Base-by-base conservation (phyloP, 2,329 filamentous ascomycete genomes). In the Trichophyton verrucosum region DNA sequence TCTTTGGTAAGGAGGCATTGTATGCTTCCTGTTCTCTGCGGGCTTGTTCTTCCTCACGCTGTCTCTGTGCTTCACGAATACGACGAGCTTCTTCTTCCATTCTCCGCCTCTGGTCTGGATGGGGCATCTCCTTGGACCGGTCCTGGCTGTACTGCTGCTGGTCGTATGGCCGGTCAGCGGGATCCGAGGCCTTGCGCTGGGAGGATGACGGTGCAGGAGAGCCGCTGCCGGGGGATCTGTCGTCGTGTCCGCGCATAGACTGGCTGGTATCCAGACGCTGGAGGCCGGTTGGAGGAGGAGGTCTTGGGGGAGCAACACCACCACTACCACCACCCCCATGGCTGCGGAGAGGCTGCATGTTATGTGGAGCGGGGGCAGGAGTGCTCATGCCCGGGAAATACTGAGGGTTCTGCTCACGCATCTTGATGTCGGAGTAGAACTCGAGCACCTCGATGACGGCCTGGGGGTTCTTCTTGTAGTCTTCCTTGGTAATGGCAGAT, bases 401-500 rank as follows among this genome's bases (percentile, higher is more conserved):
- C 66, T 82, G 79, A 3, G 83, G 82, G 63, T 86, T 80, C 60
- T 86, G 81, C 60, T 83, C 79, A 59, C 83, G 81, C 73, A 84
- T 85, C 65, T 83, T 82, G 56, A 86, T 85, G 71, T 86, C 84
- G 2, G 82, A 85, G 71, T 87, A 87, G 69, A 87, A 87, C 65
- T 86, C 82, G 24, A 87, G 74, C 11, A 86, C 85, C 71, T 87
- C 85, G 58, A 85, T 80, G 27, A 78, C 83, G 62, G 85, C 90
- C 77, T 92, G 87, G 3, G 94, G 94, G 70, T 99, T 96, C 71
- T 94, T 91, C 76, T 95, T 90, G 75, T 97, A 97, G 73, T 99
- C 94, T 70, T 99, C 94, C 75, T 96, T 96, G 62, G 94, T 97
- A 70, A 99, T 94, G 62, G 94, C 94, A 2, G 94, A 97, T 7